Evolutionary conservation across 768 basidiomycete species (phyloP).

Genomic region (Leccinum disarticulatum): DNA sequence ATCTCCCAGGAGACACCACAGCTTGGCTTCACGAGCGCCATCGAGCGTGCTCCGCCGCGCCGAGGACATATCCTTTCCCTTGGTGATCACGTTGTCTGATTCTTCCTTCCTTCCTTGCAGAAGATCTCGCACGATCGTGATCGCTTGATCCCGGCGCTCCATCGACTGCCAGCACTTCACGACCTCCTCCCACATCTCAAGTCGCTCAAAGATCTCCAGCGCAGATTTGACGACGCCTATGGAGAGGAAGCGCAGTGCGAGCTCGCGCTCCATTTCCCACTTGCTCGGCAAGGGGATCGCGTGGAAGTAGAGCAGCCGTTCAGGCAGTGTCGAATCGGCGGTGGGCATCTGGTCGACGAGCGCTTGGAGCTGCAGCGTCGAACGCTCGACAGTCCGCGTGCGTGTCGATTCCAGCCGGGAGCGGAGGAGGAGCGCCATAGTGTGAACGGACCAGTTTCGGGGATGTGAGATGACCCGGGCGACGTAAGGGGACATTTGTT

Average conservation of each 20-base stretch:
- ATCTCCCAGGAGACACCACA: conserved; percentile 95
- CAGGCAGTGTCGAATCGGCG: conserved; percentile 67
- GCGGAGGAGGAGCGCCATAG: conserved; percentile 92
- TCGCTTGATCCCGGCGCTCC: conserved; percentile 76
- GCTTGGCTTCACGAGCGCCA: conserved; percentile 75
- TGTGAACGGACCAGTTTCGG: conserved; percentile 93
- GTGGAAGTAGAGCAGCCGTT: conserved; percentile 81
- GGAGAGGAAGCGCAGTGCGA: conserved; percentile 78
- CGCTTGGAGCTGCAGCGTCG: conserved; percentile 90
- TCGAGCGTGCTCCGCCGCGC: conserved; percentile 51
- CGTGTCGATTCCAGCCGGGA: conserved; percentile 87
- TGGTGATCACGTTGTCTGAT: conserved; percentile 64
- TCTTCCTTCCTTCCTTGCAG: conserved; percentile 85
- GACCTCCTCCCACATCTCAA: conserved; percentile 99
- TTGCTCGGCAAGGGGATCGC: conserved; percentile 79
- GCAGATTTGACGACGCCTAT: conserved; percentile 90
- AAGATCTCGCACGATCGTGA: conserved; percentile 80
- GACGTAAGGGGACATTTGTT: conserved; percentile 93
- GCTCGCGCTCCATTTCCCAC: conserved; percentile 93
- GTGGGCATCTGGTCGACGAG: conserved; percentile 97
- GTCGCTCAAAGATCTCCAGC: conserved; percentile 87
- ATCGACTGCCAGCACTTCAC: conserved; percentile 83
- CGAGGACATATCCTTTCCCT: conserved; percentile 52
- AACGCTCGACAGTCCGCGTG: conserved; percentile 90
- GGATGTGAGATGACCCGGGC: conserved; percentile 87